Conservation (phyloP, 1,284 basidiomycete species). For the Gomphus sp. region DNA sequence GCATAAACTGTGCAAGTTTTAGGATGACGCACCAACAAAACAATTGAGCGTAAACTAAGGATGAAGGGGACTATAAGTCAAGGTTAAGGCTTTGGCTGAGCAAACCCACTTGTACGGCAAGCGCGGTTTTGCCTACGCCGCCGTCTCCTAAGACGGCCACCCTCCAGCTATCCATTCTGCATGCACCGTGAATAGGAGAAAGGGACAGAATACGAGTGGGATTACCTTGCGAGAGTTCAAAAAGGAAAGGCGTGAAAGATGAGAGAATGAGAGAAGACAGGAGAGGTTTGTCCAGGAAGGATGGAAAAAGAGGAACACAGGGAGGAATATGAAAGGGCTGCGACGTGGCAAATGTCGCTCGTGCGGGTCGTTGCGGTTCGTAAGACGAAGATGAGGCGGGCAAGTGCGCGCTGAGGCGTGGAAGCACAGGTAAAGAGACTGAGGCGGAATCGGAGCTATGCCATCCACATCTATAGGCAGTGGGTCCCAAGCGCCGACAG, state of each 20-base stretch:
- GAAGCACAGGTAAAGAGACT: conserved; percentile 13
- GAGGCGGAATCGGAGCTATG: conserved; percentile 11
- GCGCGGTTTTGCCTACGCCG: conserved; percentile 95
- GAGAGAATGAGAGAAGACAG: conserved; percentile 12
- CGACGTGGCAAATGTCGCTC: conserved; percentile 30
- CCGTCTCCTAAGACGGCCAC: conserved; percentile 95
- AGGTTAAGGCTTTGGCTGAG: not conserved
- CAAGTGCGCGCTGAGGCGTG: conserved; percentile 10
- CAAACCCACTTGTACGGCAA: conserved; percentile 80
- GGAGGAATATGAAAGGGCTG: conserved; percentile 26
- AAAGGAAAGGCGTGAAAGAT: conserved; percentile 10
- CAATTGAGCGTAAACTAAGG: conserved; percentile 83
- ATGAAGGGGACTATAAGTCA: conserved; percentile 13
- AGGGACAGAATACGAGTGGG: conserved; percentile 17
- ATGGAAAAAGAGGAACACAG: conserved; percentile 18
- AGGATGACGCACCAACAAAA: conserved; percentile 67
- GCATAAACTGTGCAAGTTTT: not conserved
- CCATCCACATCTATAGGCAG: conserved; percentile 3
- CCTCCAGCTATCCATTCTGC: conserved; percentile 80
- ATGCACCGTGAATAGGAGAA: conserved; percentile 14
- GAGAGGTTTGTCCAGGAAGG: conserved; percentile 4
- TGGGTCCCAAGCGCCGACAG: not conserved
- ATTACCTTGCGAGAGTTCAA: not conserved
- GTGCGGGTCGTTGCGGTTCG: conserved; percentile 65
- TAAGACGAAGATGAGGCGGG: conserved; percentile 35